Evolutionary conservation across 2,329 filamentous ascomycete species (phyloP).

Genomic region (Fusarium sp.): DNA sequence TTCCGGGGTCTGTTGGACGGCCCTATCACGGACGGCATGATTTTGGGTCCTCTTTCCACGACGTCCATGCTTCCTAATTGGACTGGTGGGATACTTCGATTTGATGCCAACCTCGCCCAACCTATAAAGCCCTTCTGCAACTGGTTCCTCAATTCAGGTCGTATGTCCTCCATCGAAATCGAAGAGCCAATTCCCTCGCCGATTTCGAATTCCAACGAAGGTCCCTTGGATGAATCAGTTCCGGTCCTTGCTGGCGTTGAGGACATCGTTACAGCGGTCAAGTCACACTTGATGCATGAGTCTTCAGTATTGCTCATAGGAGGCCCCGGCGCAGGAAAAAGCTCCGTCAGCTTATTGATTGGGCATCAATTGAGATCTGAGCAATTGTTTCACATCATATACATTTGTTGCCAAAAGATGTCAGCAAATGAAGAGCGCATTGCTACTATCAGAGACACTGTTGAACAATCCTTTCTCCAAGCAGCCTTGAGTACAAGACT

Average conservation of each 20-base stretch:
- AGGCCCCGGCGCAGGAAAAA: background rate
- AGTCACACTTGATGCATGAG: background rate
- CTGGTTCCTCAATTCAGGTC: background rate
- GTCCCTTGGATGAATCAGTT: background rate
- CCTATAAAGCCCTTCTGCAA: background rate
- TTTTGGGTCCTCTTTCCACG: background rate
- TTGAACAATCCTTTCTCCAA: background rate
- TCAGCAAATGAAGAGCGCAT: constrained; percentile 68
- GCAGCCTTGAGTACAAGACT: constrained; percentile 81
- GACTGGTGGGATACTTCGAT: background rate
- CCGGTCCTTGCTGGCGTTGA: background rate
- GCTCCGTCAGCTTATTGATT: background rate
- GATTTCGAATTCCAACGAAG: background rate
- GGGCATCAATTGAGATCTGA: background rate
- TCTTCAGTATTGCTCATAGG: background rate
- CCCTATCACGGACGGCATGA: background rate
- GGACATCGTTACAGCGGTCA: background rate
- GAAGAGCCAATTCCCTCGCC: background rate
- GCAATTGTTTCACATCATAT: background rate
- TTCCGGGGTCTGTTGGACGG: background rate
- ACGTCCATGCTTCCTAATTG: background rate
- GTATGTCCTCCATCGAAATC: background rate
- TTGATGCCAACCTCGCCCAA: background rate
- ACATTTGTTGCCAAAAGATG: background rate
- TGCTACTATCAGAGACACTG: constrained; percentile 73